A percentile compares a stretch with the other conserved stretches of the same genome.
Evolutionary conservation across 1,284 basidiomycete species (phyloP).

Genomic region (Ustilago vetiveriae): DNA sequence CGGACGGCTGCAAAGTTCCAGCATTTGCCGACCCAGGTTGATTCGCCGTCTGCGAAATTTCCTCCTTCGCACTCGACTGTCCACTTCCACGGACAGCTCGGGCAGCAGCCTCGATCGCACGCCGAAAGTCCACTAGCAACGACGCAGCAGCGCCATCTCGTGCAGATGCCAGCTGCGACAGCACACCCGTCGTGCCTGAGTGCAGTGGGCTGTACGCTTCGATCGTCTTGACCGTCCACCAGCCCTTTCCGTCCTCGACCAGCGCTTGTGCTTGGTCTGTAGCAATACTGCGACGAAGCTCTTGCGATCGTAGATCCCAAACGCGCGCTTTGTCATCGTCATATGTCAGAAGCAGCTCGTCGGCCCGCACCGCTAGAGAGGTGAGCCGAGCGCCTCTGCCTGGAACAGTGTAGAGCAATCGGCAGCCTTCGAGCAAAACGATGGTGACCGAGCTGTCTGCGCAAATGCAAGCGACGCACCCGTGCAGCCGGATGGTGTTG

Average conservation of each 20-base stretch:
- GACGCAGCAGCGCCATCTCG: constrained; percentile 27
- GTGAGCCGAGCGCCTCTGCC: constrained; percentile 73
- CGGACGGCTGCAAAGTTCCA: constrained; percentile 6
- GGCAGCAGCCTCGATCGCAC: constrained; percentile 59
- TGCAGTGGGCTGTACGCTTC: constrained; percentile 31
- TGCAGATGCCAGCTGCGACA: constrained; percentile 45
- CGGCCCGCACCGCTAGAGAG: constrained; percentile 75
- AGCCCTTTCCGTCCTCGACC: constrained; percentile 70
- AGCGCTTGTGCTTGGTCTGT: constrained; percentile 80
- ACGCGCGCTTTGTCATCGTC: constrained; percentile 79
- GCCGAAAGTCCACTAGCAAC: constrained; percentile 57
- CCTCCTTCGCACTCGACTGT: constrained; percentile 4
- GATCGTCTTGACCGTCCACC: constrained; percentile 40
- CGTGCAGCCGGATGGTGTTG: constrained; percentile 74
- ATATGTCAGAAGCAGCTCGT: constrained; percentile 82
- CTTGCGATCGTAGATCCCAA: constrained; percentile 86
- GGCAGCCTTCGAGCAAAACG: constrained; percentile 76
- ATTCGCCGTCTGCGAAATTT: not conserved
- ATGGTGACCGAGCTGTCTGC: constrained; percentile 83
- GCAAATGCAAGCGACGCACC: constrained; percentile 79
- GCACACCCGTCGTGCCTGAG: constrained; percentile 47
- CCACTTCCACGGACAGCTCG: constrained; percentile 20
- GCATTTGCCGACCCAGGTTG: constrained; percentile 1
- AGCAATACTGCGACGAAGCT: constrained; percentile 85
- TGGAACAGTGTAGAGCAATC: constrained; percentile 79